Percentiles rank a stretch among this genome's conserved stretches.
These are phyloP conservation scores for Vaccinium vitisidaea DNA, from an alignment of 148 eudicot species.

Conservation along the genomic window DNA sequence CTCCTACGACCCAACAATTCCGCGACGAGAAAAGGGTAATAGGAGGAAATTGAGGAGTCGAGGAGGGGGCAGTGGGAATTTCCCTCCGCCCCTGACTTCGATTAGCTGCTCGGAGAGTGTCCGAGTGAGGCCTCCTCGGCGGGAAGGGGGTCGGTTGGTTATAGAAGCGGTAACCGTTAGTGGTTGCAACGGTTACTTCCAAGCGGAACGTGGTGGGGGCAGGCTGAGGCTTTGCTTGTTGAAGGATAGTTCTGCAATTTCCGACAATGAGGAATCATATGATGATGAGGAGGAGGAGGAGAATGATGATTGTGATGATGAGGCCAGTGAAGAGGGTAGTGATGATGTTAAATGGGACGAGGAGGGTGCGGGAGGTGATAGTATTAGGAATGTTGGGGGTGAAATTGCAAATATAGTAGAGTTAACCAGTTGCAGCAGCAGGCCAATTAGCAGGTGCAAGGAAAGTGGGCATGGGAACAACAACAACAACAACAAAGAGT, in stretches of 20 bases:
- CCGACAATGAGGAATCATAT: neutral
- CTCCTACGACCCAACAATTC: neutral
- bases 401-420: neutral
- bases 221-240: slow-evolving; percentile 46
- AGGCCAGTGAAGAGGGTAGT: neutral
- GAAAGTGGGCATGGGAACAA: neutral
- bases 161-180: slow-evolving; percentile 45
- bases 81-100: slow-evolving; percentile 82
- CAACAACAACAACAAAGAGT: slow-evolving; percentile 11
- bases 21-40: neutral
- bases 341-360: neutral
- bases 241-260: slow-evolving; percentile 9
- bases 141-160: slow-evolving; percentile 66
- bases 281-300: neutral
- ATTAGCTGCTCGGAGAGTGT: slow-evolving; percentile 49
- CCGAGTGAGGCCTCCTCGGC: slow-evolving; percentile 42
- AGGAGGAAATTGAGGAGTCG: slow-evolving; percentile 8
- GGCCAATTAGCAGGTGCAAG: neutral
- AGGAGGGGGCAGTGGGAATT: neutral
- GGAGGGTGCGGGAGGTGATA: neutral
- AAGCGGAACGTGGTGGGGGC: slow-evolving; percentile 55
- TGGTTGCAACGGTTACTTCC: slow-evolving; percentile 29
- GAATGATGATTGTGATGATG: neutral
- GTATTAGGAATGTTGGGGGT: neutral
- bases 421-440: neutral